Conservation (phyloP, 2,329 filamentous ascomycete genomes). For the Fusarium veterinarium region DNA sequence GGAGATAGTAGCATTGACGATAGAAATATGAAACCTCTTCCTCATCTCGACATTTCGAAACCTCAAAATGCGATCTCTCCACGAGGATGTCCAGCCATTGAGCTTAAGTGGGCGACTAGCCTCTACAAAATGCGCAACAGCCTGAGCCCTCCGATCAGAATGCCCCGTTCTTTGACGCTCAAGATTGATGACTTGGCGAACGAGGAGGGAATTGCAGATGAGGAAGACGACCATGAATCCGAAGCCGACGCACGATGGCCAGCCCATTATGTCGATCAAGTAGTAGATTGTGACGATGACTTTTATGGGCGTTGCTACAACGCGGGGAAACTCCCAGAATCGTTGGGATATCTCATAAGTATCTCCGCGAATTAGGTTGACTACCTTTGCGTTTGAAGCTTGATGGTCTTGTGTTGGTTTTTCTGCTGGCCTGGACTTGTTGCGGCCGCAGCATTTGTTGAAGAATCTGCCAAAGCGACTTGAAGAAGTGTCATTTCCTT, state of each 20-base stretch:
- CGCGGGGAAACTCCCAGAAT: slow-evolving; percentile 87
- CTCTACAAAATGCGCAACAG: slow-evolving; percentile 87
- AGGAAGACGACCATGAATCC: slow-evolving; percentile 77
- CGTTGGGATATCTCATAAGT: slow-evolving; percentile 85
- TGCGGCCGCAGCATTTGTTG: slow-evolving; percentile 28
- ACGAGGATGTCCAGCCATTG: slow-evolving; percentile 54
- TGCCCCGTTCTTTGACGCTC: slow-evolving; percentile 78
- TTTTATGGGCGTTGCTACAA: slow-evolving; percentile 81
- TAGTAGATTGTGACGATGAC: slow-evolving; percentile 75
- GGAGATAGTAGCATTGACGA: slow-evolving; percentile 62
- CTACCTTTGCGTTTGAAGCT: slow-evolving; percentile 88
- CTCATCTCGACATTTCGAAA: slow-evolving; percentile 52
- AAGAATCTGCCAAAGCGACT: slow-evolving; percentile 23
- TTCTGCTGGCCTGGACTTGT: slow-evolving; percentile 11
- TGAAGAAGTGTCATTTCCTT: background rate
- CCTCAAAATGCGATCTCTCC: slow-evolving; percentile 51
- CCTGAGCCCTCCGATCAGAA: slow-evolving; percentile 82
- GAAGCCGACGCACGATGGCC: slow-evolving; percentile 80
- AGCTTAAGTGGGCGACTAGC: slow-evolving; percentile 75
- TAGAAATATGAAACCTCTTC: slow-evolving; percentile 52
- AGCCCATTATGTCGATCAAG: slow-evolving; percentile 80
- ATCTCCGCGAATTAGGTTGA: slow-evolving; percentile 86
- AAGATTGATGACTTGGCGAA: slow-evolving; percentile 72
- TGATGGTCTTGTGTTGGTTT: slow-evolving; percentile 55
- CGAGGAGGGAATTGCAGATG: slow-evolving; percentile 73